Evolutionary conservation across 1,284 basidiomycete species (phyloP).

Genomic region (Pisolithus thermaeus): DNA sequence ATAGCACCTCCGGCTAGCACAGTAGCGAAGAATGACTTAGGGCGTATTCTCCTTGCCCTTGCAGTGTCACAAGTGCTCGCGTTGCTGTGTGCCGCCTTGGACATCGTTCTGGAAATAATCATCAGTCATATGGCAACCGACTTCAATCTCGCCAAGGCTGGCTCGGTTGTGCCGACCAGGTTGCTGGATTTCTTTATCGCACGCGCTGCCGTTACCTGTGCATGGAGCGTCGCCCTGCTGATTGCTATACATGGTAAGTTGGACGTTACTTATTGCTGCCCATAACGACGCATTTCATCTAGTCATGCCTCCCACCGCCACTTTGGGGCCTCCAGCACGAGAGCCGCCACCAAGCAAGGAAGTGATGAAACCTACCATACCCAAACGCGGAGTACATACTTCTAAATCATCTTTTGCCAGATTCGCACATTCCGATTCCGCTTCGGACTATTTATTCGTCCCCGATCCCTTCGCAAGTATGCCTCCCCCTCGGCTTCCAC

Average conservation of each 20-base stretch:
- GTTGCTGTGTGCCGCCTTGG: constrained; percentile 20
- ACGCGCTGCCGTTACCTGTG: constrained; percentile 14
- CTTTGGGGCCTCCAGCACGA: constrained; percentile 6
- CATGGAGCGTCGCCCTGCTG: constrained; percentile 23
- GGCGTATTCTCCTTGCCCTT: constrained; percentile 10
- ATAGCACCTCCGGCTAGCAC: background rate
- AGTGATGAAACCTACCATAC: background rate
- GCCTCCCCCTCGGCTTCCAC: constrained; percentile 25
- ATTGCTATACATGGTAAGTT: constrained; percentile 21
- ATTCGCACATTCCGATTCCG: constrained; percentile 22
- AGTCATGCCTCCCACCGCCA: constrained; percentile 18
- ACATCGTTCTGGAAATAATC: constrained; percentile 13
- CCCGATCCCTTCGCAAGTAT: constrained; percentile 29
- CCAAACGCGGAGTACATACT: constrained; percentile 6
- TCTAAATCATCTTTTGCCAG: constrained; percentile 19
- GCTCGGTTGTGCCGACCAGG: background rate
- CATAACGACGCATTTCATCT: constrained; percentile 1
- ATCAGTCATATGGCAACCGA: background rate
- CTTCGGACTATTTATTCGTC: constrained; percentile 29
- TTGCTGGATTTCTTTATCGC: constrained; percentile 11
- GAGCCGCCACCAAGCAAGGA: background rate
- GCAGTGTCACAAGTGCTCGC: constrained; percentile 20
- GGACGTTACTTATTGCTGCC: constrained; percentile 1
- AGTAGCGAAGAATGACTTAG: background rate
- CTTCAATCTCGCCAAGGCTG: background rate